Base-by-base conservation (phyloP, 352 stramenopile species). In the Globisporangium echinulatum region DNA sequence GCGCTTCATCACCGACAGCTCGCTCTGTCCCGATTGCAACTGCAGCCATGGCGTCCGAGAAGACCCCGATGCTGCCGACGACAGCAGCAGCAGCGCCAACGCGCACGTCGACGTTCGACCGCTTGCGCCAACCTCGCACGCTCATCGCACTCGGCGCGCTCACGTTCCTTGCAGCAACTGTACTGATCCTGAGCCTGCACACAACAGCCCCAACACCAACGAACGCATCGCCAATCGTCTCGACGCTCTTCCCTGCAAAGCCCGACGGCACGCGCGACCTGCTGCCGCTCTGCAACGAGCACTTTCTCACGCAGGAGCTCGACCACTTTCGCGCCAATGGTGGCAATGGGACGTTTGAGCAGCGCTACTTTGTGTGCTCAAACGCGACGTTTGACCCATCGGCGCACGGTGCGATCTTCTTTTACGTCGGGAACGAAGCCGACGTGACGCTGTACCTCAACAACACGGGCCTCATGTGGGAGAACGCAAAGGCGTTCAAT, bases 381-480 rank as follows among this genome's bases (percentile, higher is more conserved):
- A 72, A 86, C 49, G 69, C 81, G 58, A 85, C 68, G 62, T 70
- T 61, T 54, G 70, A 75, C 25, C 40, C 40, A 68, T 13, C 40
- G 11, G 40, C 7, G 11, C 40, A 87, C 47, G 79, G 83, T n/a
- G 75, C 79, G 37, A 94, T 97, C 62, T 96, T 98, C 49, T 96
- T 97, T 69, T 97, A 97, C 70, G 94, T 80, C 14, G 94, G 95
- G 19, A 98, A 98, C 62, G 96, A 98, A 74, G 92, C 85, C 37
- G 89, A 97, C 58, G 85, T 98, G 42, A 90, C 88, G 47, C 74
- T 97, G 56, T 98, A 98, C 56, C 86, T 97, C 4, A 97, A 97
- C 68, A 75, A 96, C 55, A 98, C 93, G 25, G 92, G 92, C 61
- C 77, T 98, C 48, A 98, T 99, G 67, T 98, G 90, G 89, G 90